These are phyloP conservation scores for Saccharomyces hybrid DNA, from an alignment of 1,139 yeast species.

Conservation along the genomic window DNA sequence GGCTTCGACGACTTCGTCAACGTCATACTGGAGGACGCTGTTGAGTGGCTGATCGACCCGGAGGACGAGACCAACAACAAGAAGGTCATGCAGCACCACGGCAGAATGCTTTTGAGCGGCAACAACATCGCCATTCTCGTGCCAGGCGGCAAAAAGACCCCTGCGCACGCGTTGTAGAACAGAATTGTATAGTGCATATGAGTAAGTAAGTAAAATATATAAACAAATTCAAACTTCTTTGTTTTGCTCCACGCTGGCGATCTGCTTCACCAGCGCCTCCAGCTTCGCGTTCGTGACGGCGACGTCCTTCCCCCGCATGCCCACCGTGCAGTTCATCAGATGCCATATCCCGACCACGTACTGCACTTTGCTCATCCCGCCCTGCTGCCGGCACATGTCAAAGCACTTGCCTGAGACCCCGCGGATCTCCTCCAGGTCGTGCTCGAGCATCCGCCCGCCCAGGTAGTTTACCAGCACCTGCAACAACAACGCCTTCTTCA, in stretches of 20 bases:
- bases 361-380: slow-evolving; percentile 13
- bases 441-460: slow-evolving; percentile 27
- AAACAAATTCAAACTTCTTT: not conserved
- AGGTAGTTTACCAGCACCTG: slow-evolving; percentile 25
- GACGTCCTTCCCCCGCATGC: slow-evolving; percentile 29
- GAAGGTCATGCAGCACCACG: slow-evolving; percentile 35
- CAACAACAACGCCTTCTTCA: slow-evolving; percentile 24
- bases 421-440: slow-evolving; percentile 23
- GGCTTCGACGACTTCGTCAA: slow-evolving; percentile 97
- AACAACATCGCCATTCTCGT: slow-evolving; percentile 75
- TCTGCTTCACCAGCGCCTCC: slow-evolving; percentile 13
- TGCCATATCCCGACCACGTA: slow-evolving; percentile 30
- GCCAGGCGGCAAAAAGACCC: slow-evolving; percentile 38
- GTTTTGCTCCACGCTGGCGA: not conserved
- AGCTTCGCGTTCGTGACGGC: slow-evolving; percentile 24
- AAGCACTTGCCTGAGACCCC: slow-evolving; percentile 25
- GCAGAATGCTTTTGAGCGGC: slow-evolving; percentile 78
- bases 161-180: not conserved
- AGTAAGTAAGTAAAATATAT: not conserved
- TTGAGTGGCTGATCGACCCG: slow-evolving; percentile 39
- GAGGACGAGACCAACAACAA: slow-evolving; percentile 36
- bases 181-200: not conserved
- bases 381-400: slow-evolving; percentile 20
- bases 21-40: slow-evolving; percentile 78
- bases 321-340: slow-evolving; percentile 27